Evolutionary conservation across 1,284 basidiomycete genomes (phyloP), one percentile per base, ranked within the genome.

Genomic region (Ustilago xerochloae): DNA sequence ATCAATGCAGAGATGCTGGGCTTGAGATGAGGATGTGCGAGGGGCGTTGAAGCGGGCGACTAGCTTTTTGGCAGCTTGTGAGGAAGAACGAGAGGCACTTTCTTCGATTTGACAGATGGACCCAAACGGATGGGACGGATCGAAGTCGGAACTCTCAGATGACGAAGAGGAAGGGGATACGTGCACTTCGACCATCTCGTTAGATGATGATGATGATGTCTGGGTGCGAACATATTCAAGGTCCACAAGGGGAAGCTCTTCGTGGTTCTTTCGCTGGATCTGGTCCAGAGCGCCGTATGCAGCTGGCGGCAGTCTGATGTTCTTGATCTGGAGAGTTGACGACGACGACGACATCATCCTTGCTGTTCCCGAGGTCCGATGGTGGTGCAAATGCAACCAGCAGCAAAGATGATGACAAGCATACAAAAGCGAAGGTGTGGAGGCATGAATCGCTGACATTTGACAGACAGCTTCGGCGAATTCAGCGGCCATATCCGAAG

Each of bases 171-270:
- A 38, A 6, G 63, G 20, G 6, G 35, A 45, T 4, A 66, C 20
- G 3, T 51, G 47, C 36, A 64, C 55, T 28, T 64, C 55, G 16
- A 66, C 52, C 15, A n/a, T 22, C 3, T 5, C 20, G 1, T 18
- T 2, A 7, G 18, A 12, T 0, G 38, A 24, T 36, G 36, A 18
- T n/a, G 60, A 36, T n/a, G 49, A 39, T 5, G 46, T 22, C 18
- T 47, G 26, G 29, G 22, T 51, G 22, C 56, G 63, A 16, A 45
- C 33, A 26, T 60, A 56, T 29, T 66, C 47, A 1, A 66, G 15
- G 33, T 66, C 63, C 16, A 66, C 63, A 9, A 66, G 45, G 0
- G 63, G 63, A 0, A 59, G 33, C 13, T 49, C 39, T 1, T 50
- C 48, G 4, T 50, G 20, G 32, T 36, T 15, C 16, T 50, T 39